phyloP scores from a whole-genome alignment of 345 rosid species.

The Citrus mangshanensis region DNA sequence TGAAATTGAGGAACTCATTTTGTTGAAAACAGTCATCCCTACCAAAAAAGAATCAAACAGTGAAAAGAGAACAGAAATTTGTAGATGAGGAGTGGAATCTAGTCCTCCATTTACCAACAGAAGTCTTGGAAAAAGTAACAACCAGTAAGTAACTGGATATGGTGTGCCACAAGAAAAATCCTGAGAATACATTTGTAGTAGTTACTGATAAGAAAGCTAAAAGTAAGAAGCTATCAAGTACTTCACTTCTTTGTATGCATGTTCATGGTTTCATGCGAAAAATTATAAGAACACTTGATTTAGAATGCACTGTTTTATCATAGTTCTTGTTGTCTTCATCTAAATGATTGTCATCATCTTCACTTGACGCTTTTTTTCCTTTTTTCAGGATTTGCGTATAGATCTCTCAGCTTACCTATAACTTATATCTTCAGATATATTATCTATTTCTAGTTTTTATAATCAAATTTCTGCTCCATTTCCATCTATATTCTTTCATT shows the following conservation, averaged over 20 bases:
- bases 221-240: not conserved
- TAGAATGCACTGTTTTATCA: not conserved
- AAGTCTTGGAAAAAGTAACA: not conserved
- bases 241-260: not conserved
- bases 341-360: not conserved
- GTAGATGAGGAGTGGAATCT: not conserved
- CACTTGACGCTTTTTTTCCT: not conserved
- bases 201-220: not conserved
- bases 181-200: not conserved
- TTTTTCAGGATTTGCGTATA: not conserved
- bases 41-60: not conserved
- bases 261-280: not conserved
- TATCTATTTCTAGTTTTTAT: not conserved
- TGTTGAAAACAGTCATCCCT: not conserved
- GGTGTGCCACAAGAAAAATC: slow-evolving; percentile 1
- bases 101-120: not conserved
- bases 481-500: not conserved
- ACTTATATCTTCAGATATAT: not conserved
- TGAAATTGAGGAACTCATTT: not conserved
- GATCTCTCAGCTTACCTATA: not conserved
- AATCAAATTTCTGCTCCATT: not conserved
- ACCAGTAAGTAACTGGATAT: not conserved
- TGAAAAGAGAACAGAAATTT: not conserved
- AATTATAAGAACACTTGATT: not conserved
- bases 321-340: not conserved